Conservation (phyloP, 805 yeast genomes). For the Barnettozyma botsteinii region DNA sequence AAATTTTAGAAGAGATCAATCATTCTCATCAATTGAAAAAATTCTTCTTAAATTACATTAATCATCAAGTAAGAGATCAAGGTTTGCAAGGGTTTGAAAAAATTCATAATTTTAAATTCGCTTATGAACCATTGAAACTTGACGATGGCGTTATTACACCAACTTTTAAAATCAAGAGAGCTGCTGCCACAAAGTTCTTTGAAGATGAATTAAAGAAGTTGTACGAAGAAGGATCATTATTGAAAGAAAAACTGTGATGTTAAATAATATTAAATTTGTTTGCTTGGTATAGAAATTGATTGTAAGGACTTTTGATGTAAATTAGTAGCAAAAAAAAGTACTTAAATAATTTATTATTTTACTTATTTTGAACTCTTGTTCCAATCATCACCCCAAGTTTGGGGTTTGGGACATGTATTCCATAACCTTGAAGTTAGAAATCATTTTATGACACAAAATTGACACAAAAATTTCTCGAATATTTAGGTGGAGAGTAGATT, state of each 20-base stretch:
- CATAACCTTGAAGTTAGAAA: too few species aligned
- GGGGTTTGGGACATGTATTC: too few species aligned
- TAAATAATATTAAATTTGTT: too few species aligned
- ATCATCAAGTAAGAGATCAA: slow-evolving; percentile 7
- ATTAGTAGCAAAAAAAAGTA: too few species aligned
- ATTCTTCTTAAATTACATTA: slow-evolving; percentile 9
- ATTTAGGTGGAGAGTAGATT: too few species aligned
- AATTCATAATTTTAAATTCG: slow-evolving; percentile 39
- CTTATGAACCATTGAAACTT: slow-evolving; percentile 44
- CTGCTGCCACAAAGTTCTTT: slow-evolving; percentile 34
- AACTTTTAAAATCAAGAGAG: slow-evolving; percentile 42
- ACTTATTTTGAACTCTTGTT: too few species aligned
- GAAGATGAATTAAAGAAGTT: slow-evolving; percentile 31
- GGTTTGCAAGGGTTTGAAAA: slow-evolving; percentile 46
- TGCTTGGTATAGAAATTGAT: too few species aligned
- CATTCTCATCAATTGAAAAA: slow-evolving; percentile 1
- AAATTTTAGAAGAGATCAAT: slow-evolving; percentile 8
- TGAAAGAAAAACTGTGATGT: neutral
- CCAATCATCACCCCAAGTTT: too few species aligned
- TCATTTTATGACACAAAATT: too few species aligned
- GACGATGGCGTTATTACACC: slow-evolving; percentile 52
- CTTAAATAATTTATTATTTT: too few species aligned
- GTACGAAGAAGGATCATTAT: slow-evolving; percentile 36
- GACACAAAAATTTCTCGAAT: too few species aligned
- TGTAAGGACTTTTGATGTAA: too few species aligned